Base-by-base conservation (phyloP, 75 land plant genomes). In the Larix kaempferi region DNA sequence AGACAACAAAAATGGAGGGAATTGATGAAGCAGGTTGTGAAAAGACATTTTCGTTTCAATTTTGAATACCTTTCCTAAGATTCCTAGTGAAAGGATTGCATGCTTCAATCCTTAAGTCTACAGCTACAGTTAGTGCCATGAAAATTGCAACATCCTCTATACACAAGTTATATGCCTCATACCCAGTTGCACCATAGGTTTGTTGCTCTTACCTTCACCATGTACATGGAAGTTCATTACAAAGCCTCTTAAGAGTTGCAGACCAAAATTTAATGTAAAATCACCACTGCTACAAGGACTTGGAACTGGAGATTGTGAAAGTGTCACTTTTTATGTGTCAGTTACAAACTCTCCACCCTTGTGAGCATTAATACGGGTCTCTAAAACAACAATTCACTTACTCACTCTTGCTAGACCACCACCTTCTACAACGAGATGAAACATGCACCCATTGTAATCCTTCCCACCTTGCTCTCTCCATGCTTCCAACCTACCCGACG, bases 341-440 rank as follows among this genome's bases (percentile, higher is more conserved):
- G 91, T 88, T 56, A 83, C 83, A 76, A 95, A 95, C 79, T 91
- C 92, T 14, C 98, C 98, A 5, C 95, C 98, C 78, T 87, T 89
- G 33, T 84, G 84, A 0, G 94, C 77, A 60, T 72, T 85, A 66
- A 95, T 86, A 21, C 77, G 23, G 12, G 84, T 83, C 83, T 93
- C 93, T 5, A 95, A 84, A 66, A 93, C 83, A 33, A 91, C 75
- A 55, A 89, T 23, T 56, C 90, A 92, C 0, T 89, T 91, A 78
- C 75, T 60, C 5, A 87, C 91, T 6, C 91, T 90, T 49, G 67
- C 82, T 44, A 61, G 63, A 0, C 71, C 85, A 56, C 78, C 85
- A 35, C 83, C 94, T 72, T 91, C 93, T 16, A 89, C 57, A 13
- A 78, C 66, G 71, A 89, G 84, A 84, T 87, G 82, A 72, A 89